Evolutionary conservation across 1,284 basidiomycete species (phyloP).

Genomic region (Ustilago curta): DNA sequence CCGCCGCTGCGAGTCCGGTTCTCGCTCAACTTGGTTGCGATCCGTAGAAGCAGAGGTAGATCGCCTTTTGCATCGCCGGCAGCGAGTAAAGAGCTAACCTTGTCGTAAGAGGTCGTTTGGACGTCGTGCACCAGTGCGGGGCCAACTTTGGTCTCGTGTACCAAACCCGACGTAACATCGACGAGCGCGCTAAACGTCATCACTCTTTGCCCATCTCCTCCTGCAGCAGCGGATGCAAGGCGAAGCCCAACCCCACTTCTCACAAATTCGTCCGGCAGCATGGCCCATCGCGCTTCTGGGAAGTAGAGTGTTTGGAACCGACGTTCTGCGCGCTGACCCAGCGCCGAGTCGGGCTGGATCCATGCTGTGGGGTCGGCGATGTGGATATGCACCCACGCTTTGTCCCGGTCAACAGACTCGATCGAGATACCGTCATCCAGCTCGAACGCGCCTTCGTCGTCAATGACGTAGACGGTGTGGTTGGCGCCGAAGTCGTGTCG

Average conservation of each 20-base stretch:
- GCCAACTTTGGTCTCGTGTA: constrained; percentile 79
- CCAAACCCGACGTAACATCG: constrained; percentile 74
- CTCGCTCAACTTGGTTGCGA: constrained; percentile 61
- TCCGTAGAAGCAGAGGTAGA: constrained; percentile 70
- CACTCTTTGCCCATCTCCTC: constrained; percentile 71
- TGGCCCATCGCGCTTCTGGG: constrained; percentile 52
- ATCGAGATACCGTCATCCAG: constrained; percentile 94
- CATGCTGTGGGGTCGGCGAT: constrained; percentile 90
- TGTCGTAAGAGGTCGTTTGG: constrained; percentile 77
- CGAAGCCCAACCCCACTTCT: constrained; percentile 50
- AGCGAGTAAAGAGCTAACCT: constrained; percentile 71
- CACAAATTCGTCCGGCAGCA: constrained; percentile 74
- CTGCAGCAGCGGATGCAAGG: constrained; percentile 66
- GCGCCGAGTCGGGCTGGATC: constrained; percentile 79
- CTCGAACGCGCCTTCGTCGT: constrained; percentile 84
- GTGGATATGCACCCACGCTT: constrained; percentile 87
- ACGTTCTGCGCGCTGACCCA: constrained; percentile 50
- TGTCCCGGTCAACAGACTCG: constrained; percentile 70
- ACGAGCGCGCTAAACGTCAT: constrained; percentile 86
- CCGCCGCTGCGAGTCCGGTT: constrained; percentile 17
- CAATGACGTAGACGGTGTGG: constrained; percentile 87
- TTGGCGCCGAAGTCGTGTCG: constrained; percentile 81
- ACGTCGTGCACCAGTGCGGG: constrained; percentile 81
- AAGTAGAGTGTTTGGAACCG: constrained; percentile 59
- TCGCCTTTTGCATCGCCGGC: constrained; percentile 15